These are phyloP conservation scores for Mucor saturninus DNA, from an alignment of 371 early-diverging fungal species.

Conservation along the genomic window DNA sequence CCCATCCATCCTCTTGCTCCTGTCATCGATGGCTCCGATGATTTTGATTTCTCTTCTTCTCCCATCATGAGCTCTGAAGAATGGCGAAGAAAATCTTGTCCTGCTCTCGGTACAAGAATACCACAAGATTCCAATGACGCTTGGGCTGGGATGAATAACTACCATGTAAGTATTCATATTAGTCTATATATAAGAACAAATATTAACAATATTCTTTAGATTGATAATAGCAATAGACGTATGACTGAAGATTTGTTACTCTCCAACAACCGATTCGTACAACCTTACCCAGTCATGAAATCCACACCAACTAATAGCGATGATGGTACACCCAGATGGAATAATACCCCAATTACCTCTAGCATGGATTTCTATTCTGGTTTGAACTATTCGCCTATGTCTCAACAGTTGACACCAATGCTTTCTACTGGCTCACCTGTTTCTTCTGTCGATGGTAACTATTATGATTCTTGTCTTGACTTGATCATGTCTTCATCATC, in stretches of 20 bases:
- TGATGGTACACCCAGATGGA: constrained; percentile 18
- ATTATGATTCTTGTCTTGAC: constrained; percentile 31
- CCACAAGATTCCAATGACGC: not conserved
- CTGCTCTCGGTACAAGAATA: constrained; percentile 13
- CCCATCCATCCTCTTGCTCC: constrained; percentile 31
- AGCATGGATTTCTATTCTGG: constrained; percentile 11
- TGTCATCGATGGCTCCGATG: constrained; percentile 15
- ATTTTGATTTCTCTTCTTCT: not conserved
- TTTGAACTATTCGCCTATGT: constrained; percentile 25
- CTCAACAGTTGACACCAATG: constrained; percentile 33
- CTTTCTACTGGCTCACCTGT: constrained; percentile 32
- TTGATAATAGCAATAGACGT: constrained; percentile 12
- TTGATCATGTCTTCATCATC: constrained; percentile 16
- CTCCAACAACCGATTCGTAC: not conserved
- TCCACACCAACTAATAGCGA: constrained; percentile 8
- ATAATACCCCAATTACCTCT: constrained; percentile 5
- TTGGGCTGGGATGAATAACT: not conserved
- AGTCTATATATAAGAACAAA: not conserved
- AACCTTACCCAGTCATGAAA: constrained; percentile 11
- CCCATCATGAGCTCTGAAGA: constrained; percentile 16
- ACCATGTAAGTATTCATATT: not conserved
- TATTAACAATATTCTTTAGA: not conserved
- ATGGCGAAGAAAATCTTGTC: constrained; percentile 35
- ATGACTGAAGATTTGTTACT: constrained; percentile 17
- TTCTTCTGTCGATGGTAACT: constrained; percentile 23